Conservation (phyloP, 257 asterid species). For the Handroanthus guayacan region DNA sequence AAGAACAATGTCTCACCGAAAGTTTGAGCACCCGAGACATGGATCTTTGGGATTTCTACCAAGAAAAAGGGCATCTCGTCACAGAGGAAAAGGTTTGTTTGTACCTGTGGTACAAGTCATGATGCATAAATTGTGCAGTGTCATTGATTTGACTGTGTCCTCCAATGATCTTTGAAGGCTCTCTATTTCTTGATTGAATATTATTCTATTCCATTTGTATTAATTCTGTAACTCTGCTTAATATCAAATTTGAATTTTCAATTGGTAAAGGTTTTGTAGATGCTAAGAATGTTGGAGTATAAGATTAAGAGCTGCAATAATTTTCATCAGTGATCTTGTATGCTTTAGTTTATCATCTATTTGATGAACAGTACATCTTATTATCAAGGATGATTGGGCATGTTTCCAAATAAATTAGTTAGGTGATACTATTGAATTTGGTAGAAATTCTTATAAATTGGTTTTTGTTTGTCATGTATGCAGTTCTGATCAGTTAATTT, state of each 20-base stretch:
- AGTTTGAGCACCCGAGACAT: constrained; percentile 95
- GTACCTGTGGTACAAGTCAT: not conserved
- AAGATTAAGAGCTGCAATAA: not conserved
- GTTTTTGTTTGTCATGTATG: not conserved
- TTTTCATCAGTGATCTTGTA: not conserved
- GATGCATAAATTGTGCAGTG: not conserved
- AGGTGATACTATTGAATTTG: not conserved
- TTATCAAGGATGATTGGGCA: not conserved
- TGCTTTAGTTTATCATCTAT: not conserved
- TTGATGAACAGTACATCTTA: not conserved
- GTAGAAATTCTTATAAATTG: not conserved
- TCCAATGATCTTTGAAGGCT: no score
- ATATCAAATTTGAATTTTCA: not conserved
- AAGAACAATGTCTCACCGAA: constrained; percentile 77
- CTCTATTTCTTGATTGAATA: not conserved
- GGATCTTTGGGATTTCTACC: constrained; percentile 94
- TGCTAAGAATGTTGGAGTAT: not conserved
- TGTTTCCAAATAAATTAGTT: not conserved
- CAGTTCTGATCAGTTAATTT: not conserved
- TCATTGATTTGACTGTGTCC: not conserved
- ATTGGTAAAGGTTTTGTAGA: not conserved
- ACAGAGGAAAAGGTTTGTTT: constrained; percentile 76
- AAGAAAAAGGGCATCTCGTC: constrained; percentile 78
- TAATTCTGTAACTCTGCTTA: not conserved
- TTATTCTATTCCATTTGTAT: not conserved